Conservation (phyloP, 139 green algal genomes). For the Chlamydomonas sp. region DNA sequence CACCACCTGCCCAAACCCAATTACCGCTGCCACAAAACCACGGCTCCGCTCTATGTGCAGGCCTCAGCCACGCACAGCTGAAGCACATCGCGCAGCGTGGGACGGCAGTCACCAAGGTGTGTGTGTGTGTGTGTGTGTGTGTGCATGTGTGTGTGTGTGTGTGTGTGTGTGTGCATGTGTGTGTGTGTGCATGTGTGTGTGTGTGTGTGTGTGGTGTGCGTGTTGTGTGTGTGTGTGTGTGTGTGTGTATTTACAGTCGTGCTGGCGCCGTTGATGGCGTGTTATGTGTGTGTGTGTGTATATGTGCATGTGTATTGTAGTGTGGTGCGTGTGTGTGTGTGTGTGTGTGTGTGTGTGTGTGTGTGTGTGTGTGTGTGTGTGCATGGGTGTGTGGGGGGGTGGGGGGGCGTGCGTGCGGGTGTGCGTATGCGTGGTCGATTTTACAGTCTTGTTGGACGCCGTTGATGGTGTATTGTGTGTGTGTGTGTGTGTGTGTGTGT, state of each 20-base stretch:
- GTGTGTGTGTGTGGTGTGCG: not conserved
- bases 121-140: not conserved
- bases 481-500: too few relatives aligned
- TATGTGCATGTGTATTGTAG: not conserved
- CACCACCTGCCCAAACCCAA: too few relatives aligned
- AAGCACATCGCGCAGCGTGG: slow-evolving; percentile 55
- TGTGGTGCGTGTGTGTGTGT: not conserved
- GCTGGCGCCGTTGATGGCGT: not conserved
- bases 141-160: slow-evolving; percentile 5
- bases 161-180: not conserved
- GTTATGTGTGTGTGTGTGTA: not conserved
- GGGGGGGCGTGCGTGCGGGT: too few relatives aligned
- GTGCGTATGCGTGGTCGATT: too few relatives aligned
- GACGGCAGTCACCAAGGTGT: slow-evolving; percentile 36
- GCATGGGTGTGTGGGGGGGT: too few relatives aligned
- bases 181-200: not conserved
- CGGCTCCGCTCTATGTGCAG: slow-evolving; percentile 17
- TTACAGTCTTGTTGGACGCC: too few relatives aligned
- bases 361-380: not conserved
- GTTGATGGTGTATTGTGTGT: too few relatives aligned
- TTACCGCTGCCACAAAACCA: not conserved
- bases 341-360: slow-evolving; percentile 3
- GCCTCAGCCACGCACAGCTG: slow-evolving; percentile 40
- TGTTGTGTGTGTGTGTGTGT: not conserved
- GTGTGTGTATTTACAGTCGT: not conserved